Evolutionary conservation across 2,329 filamentous ascomycete species (phyloP).

Genomic region (Cordyceps pruinosa): DNA sequence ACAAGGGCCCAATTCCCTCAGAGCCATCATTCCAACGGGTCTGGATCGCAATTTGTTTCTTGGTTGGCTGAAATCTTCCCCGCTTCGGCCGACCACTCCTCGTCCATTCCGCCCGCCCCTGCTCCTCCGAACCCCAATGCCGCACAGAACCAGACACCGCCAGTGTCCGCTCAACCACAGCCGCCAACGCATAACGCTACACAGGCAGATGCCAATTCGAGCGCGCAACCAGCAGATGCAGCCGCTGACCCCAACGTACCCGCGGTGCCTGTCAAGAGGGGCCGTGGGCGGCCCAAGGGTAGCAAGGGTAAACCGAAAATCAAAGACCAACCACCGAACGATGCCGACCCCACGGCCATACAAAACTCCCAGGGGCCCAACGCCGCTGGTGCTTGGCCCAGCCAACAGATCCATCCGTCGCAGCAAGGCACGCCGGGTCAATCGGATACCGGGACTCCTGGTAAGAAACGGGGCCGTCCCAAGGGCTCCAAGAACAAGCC

Average conservation of each 20-base stretch:
- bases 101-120: neutral
- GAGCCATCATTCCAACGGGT: constrained; percentile 49
- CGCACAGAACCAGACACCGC: neutral
- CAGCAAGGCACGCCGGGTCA: constrained; percentile 15
- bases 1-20: constrained; percentile 45
- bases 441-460: constrained; percentile 16
- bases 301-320: constrained; percentile 51
- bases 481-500: constrained; percentile 41
- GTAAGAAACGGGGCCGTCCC: constrained; percentile 32
- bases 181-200: neutral
- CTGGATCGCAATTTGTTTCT: constrained; percentile 51
- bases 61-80: constrained; percentile 61
- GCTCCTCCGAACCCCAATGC: neutral
- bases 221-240: neutral
- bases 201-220: neutral
- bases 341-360: neutral
- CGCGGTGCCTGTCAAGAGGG: constrained; percentile 30
- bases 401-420: neutral
- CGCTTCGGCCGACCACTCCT: constrained; percentile 9
- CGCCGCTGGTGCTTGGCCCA: neutral
- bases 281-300: constrained; percentile 49
- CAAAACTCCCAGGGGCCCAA: constrained; percentile 5
- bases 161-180: neutral
- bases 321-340: constrained; percentile 25
- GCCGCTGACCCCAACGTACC: constrained; percentile 10